Evolutionary conservation across 192 early-diverging fungal species (phyloP), one percentile per base, ranked within the genome.

Genomic region (Linnemannia exigua): DNA sequence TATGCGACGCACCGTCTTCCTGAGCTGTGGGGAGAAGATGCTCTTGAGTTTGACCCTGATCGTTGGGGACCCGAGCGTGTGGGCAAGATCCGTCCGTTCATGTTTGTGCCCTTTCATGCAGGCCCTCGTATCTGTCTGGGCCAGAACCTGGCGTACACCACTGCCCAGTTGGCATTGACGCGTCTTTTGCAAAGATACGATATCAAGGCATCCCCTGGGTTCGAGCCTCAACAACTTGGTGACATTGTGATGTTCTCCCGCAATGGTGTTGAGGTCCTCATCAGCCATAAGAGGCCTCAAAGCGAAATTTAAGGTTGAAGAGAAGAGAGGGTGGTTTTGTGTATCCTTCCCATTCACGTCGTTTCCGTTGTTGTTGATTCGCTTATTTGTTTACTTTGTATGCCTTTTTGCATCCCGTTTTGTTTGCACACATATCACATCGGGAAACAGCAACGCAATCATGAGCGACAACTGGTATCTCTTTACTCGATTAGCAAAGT

Each of bases 21-120:
- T 28, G 84, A 88, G 54, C 28, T 80, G 51, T 93, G 92, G 95
- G 95, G 95, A n/a, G 80, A 80, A 25, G 90, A 93, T 81, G 89
- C 89, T 3, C 75, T 92, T 3, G 80, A 89, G 44, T 93, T 92
- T 63, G 75, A 84, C 15, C 92, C 92, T 14, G 92, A 93, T 66
- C 89, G 92, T 31, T 93, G 90, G 91, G 75, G 76, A 14, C 79
- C 73, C 16, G 83, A 85, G 22, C 77, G 83, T 8, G 83, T 84
- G 16, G 73, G 82, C 28, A 33, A 76, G 52, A 79, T 87, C 81
- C 86, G 88, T 50, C 72, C 80, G 20, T 81, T 89, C 72, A 83
- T 89, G 74, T 90, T 91, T 77, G 87, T 82, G 31, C 87, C 89
- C 3, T 93, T 93, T 74, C 88, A 88, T 41, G 80, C 79, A 9